phyloP scores from a whole-genome alignment of 805 yeast species.

The Candida tibetensis region DNA sequence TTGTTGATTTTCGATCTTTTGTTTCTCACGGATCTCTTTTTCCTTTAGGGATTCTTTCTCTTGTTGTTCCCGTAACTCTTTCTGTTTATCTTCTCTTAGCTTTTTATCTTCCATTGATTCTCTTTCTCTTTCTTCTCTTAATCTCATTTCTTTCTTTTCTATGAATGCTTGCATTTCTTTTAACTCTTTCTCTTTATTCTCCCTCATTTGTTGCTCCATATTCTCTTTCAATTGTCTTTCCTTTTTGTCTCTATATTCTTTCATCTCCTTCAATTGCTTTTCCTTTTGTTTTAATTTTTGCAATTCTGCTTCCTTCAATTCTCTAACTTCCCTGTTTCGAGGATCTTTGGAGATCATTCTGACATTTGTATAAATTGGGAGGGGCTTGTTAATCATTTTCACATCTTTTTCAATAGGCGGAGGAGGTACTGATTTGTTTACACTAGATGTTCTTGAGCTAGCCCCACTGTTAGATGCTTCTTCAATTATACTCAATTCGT shows the following conservation, averaged over 20 bases:
- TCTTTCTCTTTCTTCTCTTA: background rate
- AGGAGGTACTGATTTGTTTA: constrained; percentile 16
- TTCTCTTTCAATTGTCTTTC: background rate
- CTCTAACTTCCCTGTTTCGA: background rate
- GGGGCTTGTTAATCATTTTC: background rate
- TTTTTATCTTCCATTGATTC: background rate
- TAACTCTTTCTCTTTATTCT: background rate
- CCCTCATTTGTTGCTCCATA: background rate
- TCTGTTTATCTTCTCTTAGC: background rate
- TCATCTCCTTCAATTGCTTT: background rate
- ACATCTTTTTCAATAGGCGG: constrained; percentile 4
- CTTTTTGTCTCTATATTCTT: background rate
- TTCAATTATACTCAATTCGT: constrained; percentile 43
- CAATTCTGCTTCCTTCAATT: background rate
- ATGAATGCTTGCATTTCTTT: background rate
- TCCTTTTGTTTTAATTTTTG: background rate
- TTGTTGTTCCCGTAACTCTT: background rate
- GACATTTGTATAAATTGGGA: background rate
- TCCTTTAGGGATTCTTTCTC: background rate
- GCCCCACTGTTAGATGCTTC: constrained; percentile 29
- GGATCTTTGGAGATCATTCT: background rate
- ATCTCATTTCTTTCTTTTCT: background rate
- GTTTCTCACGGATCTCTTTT: background rate
- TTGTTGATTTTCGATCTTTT: background rate
- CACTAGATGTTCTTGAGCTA: constrained; percentile 32